Percentiles rank a stretch among this genome's conserved stretches.
Evolutionary conservation across 768 basidiomycete species (phyloP).

Genomic region (Tephrocybe sp.): DNA sequence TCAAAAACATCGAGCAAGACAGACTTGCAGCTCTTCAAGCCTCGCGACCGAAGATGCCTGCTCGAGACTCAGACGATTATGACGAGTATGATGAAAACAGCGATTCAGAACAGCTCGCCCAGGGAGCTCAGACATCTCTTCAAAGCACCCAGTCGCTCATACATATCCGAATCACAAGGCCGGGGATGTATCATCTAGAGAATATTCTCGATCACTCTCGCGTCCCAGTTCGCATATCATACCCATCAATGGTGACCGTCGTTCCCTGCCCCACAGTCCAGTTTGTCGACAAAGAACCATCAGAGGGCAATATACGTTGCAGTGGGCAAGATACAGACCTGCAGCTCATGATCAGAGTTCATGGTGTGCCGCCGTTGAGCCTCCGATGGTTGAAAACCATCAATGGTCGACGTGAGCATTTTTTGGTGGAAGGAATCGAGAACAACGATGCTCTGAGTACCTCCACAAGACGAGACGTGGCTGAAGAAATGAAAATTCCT

Average conservation of each 20-base stretch:
- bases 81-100: conserved; percentile 75
- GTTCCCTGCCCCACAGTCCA: conserved; percentile 81
- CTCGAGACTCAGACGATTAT: conserved; percentile 43
- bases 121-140: conserved; percentile 40
- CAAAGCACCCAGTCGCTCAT: conserved; percentile 74
- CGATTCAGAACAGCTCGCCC: conserved; percentile 35
- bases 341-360: conserved; percentile 60
- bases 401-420: conserved; percentile 64
- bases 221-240: conserved; percentile 70
- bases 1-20: conserved; percentile 63
- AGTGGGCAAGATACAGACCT: conserved; percentile 60
- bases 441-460: conserved; percentile 39
- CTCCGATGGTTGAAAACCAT: conserved; percentile 73
- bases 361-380: conserved; percentile 74
- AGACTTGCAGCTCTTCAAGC: conserved; percentile 51
- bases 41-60: conserved; percentile 33
- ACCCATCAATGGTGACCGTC: conserved; percentile 61
- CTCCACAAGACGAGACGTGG: conserved; percentile 18
- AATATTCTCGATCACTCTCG: conserved; percentile 68
- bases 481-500: conserved; percentile 66
- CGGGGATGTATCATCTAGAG: conserved; percentile 74
- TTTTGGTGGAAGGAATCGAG: conserved; percentile 84
- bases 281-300: conserved; percentile 47
- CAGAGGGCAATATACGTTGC: conserved; percentile 55
- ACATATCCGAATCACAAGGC: conserved; percentile 69